Percentiles rank a stretch among this genome's conserved stretches.
Evolutionary conservation across 2,329 filamentous ascomycete species (phyloP).

Genomic region (Lecanoromycetidae sp.): DNA sequence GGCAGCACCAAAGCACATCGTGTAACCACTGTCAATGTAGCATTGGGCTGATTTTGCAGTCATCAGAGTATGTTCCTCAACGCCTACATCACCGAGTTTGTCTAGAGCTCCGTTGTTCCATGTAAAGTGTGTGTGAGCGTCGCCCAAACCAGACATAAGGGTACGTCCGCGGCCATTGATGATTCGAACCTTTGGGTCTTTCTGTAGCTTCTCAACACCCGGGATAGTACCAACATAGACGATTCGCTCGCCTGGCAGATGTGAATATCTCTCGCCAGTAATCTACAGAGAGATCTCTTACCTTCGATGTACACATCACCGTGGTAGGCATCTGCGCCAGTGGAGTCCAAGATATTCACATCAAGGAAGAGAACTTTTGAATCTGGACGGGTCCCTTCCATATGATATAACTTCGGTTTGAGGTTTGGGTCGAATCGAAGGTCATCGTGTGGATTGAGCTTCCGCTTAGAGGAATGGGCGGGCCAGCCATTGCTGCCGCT

Average conservation of each 20-base stretch:
- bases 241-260: no score
- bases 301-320: conserved; percentile 32
- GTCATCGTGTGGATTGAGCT: conserved; percentile 17
- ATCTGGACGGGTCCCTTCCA: conserved; percentile 26
- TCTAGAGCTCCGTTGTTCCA: conserved; percentile 37
- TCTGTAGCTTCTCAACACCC: conserved; percentile 21
- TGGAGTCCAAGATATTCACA: conserved; percentile 32
- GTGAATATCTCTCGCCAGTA: no score
- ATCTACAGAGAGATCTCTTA: no score
- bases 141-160: conserved; percentile 39
- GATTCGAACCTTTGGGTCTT: conserved; percentile 26
- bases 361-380: conserved; percentile 29
- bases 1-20: conserved; percentile 39
- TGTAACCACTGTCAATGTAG: conserved; percentile 40
- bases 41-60: conserved; percentile 33
- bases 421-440: conserved; percentile 25
- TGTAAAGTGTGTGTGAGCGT: conserved; percentile 38
- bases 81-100: conserved; percentile 30
- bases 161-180: conserved; percentile 33
- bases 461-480: neutral
- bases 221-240: conserved; percentile 26
- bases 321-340: conserved; percentile 27
- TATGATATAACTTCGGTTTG: conserved; percentile 27
- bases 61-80: conserved; percentile 38
- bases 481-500: conserved; percentile 9